Evolutionary conservation across 441 rosid species (phyloP).

Genomic region (Corymbia calophylla): DNA sequence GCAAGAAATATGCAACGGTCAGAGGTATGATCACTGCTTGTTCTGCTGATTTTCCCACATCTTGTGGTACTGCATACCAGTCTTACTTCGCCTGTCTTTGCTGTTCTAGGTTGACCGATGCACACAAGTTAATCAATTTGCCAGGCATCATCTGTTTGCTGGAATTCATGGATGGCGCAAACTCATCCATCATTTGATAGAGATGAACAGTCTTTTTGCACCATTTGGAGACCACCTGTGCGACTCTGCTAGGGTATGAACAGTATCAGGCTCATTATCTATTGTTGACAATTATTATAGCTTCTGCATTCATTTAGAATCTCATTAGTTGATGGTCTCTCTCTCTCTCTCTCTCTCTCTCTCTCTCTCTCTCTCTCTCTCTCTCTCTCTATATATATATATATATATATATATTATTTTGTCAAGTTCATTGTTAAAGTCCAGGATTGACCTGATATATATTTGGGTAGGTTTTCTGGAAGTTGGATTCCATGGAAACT

Average conservation of each 20-base stretch:
- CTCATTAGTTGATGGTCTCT: neutral
- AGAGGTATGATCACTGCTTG: slow-evolving; percentile 56
- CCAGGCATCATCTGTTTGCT: slow-evolving; percentile 45
- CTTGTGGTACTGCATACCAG: slow-evolving; percentile 1
- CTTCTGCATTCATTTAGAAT: neutral
- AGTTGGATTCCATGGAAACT: slow-evolving; percentile 95
- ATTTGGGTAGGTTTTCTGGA: slow-evolving; percentile 78
- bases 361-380: neutral
- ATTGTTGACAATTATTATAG: neutral
- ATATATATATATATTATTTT: too few relatives aligned
- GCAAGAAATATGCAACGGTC: slow-evolving; percentile 98
- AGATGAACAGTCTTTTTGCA: slow-evolving; percentile 85
- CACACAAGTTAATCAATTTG: slow-evolving; percentile 66
- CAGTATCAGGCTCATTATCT: neutral
- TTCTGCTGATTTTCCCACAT: slow-evolving; percentile 9
- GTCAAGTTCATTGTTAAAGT: neutral
- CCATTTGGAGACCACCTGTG: slow-evolving; percentile 58
- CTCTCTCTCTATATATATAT: too few relatives aligned
- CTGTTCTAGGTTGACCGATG: slow-evolving; percentile 81
- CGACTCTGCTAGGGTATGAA: slow-evolving; percentile 64
- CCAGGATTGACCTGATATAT: neutral
- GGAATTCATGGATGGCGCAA: slow-evolving; percentile 96
- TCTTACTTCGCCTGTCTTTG: slow-evolving; percentile 2
- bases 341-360: neutral
- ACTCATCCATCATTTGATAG: slow-evolving; percentile 79